Evolutionary conservation across 371 early-diverging fungal species (phyloP), one percentile per base, ranked within the genome.

Genomic region (Rhizopus stolonifer): DNA sequence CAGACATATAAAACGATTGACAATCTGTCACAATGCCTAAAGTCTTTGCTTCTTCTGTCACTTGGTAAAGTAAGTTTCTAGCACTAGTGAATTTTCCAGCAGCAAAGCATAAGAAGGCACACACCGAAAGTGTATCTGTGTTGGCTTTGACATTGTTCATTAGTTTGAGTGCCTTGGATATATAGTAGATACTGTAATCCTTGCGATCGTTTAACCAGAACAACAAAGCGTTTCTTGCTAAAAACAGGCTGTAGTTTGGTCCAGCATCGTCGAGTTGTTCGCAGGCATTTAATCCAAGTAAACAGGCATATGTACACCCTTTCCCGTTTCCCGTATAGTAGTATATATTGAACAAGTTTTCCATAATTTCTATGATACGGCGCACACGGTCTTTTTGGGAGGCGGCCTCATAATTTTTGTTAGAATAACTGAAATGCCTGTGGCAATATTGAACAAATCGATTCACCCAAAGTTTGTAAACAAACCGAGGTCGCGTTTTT

Each of bases 21-120:
- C 77, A 66, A 34, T 79, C 74, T 1, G 69, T 80, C 9, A 81
- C 81, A 1, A 79, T 74, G 5, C 83, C 83, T 17, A 79, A 63
- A 3, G 74, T 74, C 38, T 65, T 67, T 38, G 65, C 58, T 10
- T 67, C 72, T 15, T 69, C 65, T 29, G 80, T 74, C 1, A 81
- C 63, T 17, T 65, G 61, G 21, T 70, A 69, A 15, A 83, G 33
- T n/a, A 77, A 44, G 23, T 71, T 65, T 33, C 74, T 64, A 1
- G 81, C 77, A 14, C 65, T 61, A 8, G 42, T 56, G 18, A 72
- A 68, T 23, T 65, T 70, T 7, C 81, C 81, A 4, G 81, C 79
- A 0, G 78, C 64, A 69, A 79, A 81, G 31, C 74, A 76, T 6
- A 80, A 48, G 23, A 71, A 58, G 0, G 80, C 76, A 31, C 79